Evolutionary conservation across 2,329 filamentous ascomycete species (phyloP).

Genomic region (Stemphylium beticola): DNA sequence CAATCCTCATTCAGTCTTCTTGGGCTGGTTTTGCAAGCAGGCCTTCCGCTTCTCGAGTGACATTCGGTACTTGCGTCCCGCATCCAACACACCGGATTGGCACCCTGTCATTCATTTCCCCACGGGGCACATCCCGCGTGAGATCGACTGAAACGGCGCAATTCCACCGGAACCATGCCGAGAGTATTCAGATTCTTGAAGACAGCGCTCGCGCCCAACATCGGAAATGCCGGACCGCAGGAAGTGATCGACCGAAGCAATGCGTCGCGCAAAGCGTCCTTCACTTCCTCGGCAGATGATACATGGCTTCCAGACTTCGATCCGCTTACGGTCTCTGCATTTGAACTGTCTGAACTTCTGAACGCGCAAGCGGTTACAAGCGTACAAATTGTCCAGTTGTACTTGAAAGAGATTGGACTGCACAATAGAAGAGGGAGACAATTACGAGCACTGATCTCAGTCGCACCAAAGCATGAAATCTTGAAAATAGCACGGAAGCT

Average conservation of each 20-base stretch:
- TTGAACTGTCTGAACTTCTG: conserved; percentile 41
- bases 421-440: conserved; percentile 46
- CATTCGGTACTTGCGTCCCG: neutral
- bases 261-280: conserved; percentile 33
- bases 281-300: conserved; percentile 34
- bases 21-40: neutral
- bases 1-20: neutral
- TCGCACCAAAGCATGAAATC: conserved; percentile 47
- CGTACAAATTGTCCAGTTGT: conserved; percentile 45
- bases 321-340: conserved; percentile 40
- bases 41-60: neutral
- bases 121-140: conserved; percentile 3
- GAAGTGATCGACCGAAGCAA: conserved; percentile 25
- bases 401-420: conserved; percentile 43
- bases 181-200: conserved; percentile 37
- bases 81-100: conserved; percentile 1
- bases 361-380: conserved; percentile 39
- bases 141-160: neutral
- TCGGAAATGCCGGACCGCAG: conserved; percentile 28
- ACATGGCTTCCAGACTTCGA: conserved; percentile 40
- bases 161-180: conserved; percentile 23
- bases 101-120: neutral
- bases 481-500: conserved; percentile 47
- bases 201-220: conserved; percentile 34
- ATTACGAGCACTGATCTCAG: conserved; percentile 47